Conservation (phyloP, 345 rosid species). For the Arabidopsis suecica region DNA sequence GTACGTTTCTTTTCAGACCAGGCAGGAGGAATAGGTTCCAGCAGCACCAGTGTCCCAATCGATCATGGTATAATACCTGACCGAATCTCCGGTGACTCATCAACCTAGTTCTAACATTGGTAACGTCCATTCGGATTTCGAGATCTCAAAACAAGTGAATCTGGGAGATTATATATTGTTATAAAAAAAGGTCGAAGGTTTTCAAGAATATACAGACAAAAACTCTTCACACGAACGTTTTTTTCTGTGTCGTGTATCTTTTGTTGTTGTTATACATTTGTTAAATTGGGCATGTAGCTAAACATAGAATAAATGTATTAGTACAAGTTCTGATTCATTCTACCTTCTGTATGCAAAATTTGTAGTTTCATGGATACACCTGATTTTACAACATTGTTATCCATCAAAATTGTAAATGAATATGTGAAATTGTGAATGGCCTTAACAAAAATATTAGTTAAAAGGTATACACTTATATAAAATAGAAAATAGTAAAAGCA, state of each 20-base stretch:
- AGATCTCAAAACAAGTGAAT: slow-evolving; percentile 15
- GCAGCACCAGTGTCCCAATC: slow-evolving; percentile 40
- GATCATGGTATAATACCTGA: slow-evolving; percentile 26
- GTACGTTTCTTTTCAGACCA: slow-evolving; percentile 75
- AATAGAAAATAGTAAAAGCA: background rate
- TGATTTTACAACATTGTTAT: background rate
- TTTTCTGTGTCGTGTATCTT: slow-evolving; percentile 38
- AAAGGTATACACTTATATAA: background rate
- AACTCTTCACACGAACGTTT: slow-evolving; percentile 40
- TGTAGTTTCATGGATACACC: background rate
- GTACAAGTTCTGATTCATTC: slow-evolving; percentile 14
- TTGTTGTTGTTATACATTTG: slow-evolving; percentile 41
- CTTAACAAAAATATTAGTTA: background rate
- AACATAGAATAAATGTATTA: slow-evolving; percentile 25
- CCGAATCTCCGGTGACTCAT: slow-evolving; percentile 29
- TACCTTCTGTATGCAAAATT: background rate
- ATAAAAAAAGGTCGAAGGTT: slow-evolving; percentile 24
- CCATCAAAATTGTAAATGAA: background rate
- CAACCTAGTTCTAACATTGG: slow-evolving; percentile 39
- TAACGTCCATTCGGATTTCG: slow-evolving; percentile 11
- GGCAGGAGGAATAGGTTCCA: slow-evolving; percentile 38
- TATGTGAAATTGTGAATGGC: background rate
- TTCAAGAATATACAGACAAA: slow-evolving; percentile 22
- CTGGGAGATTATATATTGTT: slow-evolving; percentile 31
- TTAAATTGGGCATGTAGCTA: slow-evolving; percentile 29